phyloP scores from a whole-genome alignment of 1,284 basidiomycete genomes.

The Pulchroboletus neoregius region DNA sequence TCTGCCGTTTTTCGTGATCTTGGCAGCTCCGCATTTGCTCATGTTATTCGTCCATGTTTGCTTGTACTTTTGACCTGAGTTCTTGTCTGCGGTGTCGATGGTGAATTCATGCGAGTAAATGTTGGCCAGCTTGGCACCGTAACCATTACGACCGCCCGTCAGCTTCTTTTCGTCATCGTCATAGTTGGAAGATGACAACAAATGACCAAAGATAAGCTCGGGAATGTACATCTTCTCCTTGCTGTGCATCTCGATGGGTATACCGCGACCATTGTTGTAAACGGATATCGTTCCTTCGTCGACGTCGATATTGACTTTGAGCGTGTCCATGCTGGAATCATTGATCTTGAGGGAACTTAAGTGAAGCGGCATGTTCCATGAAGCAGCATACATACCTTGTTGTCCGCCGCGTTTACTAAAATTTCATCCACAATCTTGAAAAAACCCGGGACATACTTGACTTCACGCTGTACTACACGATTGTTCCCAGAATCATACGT shows the following conservation, averaged over 20 bases:
- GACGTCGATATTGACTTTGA: slow-evolving; percentile 85
- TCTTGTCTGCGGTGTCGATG: slow-evolving; percentile 96
- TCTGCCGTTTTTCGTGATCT: slow-evolving; percentile 87
- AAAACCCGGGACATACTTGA: slow-evolving; percentile 95
- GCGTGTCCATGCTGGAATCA: slow-evolving; percentile 81
- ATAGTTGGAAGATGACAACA: slow-evolving; percentile 96
- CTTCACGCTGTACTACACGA: slow-evolving; percentile 77
- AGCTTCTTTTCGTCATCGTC: slow-evolving; percentile 99
- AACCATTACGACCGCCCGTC: slow-evolving; percentile 98
- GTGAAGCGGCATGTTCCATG: background rate
- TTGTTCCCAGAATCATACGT: slow-evolving; percentile 80
- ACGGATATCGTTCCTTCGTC: slow-evolving; percentile 88
- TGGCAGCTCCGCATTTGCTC: slow-evolving; percentile 81
- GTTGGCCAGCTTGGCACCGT: slow-evolving; percentile 97
- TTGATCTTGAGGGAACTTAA: slow-evolving; percentile 63
- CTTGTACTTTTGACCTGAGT: slow-evolving; percentile 86
- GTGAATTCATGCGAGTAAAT: slow-evolving; percentile 98
- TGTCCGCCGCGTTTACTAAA: slow-evolving; percentile 98
- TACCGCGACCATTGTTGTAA: slow-evolving; percentile 94
- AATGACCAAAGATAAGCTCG: slow-evolving; percentile 95
- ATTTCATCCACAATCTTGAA: slow-evolving; percentile 99
- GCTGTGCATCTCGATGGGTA: slow-evolving; percentile 94
- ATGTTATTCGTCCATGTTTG: slow-evolving; percentile 97
- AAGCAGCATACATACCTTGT: slow-evolving; percentile 66
- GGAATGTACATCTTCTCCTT: slow-evolving; percentile 96